Conservation (phyloP, 1,284 basidiomycete genomes). For the Apiotrichum laibachii region DNA sequence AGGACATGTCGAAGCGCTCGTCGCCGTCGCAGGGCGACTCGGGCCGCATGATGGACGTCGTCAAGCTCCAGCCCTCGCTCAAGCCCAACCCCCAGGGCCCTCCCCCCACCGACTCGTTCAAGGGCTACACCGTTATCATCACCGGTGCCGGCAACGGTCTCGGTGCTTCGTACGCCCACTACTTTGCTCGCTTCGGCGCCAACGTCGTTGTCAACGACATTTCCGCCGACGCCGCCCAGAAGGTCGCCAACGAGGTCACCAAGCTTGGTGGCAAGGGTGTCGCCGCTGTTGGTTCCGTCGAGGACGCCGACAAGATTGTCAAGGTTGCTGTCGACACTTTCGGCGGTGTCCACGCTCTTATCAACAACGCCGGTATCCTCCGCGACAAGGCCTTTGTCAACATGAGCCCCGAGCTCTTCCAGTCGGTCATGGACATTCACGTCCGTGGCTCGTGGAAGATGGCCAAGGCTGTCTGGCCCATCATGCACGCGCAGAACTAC, state of each 20-base stretch:
- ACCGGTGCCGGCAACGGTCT: constrained; percentile 93
- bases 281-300: constrained; percentile 80
- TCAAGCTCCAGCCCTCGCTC: constrained; percentile 18
- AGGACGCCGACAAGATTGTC: constrained; percentile 83
- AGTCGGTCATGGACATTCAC: constrained; percentile 84
- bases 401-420: constrained; percentile 92
- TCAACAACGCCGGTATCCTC: constrained; percentile 93
- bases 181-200: constrained; percentile 87
- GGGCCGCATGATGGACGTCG: constrained; percentile 56
- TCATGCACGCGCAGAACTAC: constrained; percentile 95
- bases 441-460: constrained; percentile 77
- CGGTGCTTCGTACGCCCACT: constrained; percentile 84
- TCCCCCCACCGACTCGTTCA: constrained; percentile 71
- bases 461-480: constrained; percentile 92
- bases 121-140: constrained; percentile 86
- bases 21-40: constrained; percentile 68
- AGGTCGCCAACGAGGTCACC: constrained; percentile 82
- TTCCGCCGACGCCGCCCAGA: constrained; percentile 73
- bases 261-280: constrained; percentile 87
- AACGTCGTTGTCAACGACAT: constrained; percentile 98
- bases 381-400: constrained; percentile 87
- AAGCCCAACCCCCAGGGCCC: constrained; percentile 40
- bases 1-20: constrained; percentile 69
- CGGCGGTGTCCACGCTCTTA: constrained; percentile 80
- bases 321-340: constrained; percentile 84